Evolutionary conservation across 805 yeast genomes (phyloP), one percentile per base, ranked within the genome.

Genomic region (Suhomyces sp.): DNA sequence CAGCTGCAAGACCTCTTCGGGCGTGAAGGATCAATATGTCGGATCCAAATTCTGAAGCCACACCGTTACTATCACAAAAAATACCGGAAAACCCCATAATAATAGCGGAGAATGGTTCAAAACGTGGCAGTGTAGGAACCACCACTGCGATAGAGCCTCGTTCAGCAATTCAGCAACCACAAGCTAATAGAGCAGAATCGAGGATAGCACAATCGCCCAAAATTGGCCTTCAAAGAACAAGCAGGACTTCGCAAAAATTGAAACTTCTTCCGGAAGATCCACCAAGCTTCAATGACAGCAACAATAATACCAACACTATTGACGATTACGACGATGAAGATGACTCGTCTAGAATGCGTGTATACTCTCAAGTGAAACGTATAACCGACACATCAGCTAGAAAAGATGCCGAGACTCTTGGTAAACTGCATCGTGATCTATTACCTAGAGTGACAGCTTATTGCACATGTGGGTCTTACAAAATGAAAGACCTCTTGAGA

Each of bases 381-480:
- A 92, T 92, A 56, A 89, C 86, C 31, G 97, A 93, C 58, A 79
- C 87, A 19, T 86, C 94, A 0, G 97, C 97, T 0, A 77, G 97
- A 59, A 86, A 84, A 57, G 98, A 93, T 73, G 98, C 99, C 0
- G 97, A 92, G 65, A 82, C 92, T 47, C 74, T 94, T 52, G 96
- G 97, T 3, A 94, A 92, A 66, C 83, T 84, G 56, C 93, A 87
- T 60, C 74, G 98, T 54, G 87, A 87, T 31, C 71, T 90, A 55
- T 77, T 94, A 51, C 98, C 99, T 3, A 76, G 99, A 55, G 97
- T 92, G 1, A 93, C 98, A 0, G 96, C 97, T 2, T 94, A 91
- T 65, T 93, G 98, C 70, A 93, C 98, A 0, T 91, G 97, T 24
- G 92, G 97, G 27, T 84, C 94, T 21, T 94, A 92, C 64, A 83